Evolutionary conservation across 768 basidiomycete genomes (phyloP), one percentile per base, ranked within the genome.

Genomic region (Ephemerocybe angulata): DNA sequence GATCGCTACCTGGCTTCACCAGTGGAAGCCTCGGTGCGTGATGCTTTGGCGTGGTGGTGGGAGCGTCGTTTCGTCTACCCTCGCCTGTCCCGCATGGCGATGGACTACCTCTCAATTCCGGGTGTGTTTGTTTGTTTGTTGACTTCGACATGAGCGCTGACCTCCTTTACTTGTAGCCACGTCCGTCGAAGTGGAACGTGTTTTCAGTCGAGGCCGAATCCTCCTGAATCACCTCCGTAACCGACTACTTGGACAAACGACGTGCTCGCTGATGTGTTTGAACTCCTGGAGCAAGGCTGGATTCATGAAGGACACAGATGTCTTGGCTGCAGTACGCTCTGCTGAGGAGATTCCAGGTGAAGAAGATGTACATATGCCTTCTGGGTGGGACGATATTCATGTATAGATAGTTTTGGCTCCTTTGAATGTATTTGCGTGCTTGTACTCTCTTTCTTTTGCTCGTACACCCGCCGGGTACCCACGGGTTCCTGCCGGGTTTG

Each of bases 31-130:
- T 7, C 56, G 28, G 60, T 65, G 17, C 47, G 25, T 1, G 57
- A 73, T 35, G 37, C 60, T 1, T 52, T 74, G 41, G 12, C 12
- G 12, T 74, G 70, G 72, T 74, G 73, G 72, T 17, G 27, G 10
- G 56, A 66, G 5, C 41, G 51, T 4, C 51, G 54, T 22, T 3
- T 49, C 2, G 53, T 57, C 1, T 74, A 62, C 56, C 72, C 70
- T 3, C 41, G 49, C 4, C 66, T 74, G 0, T 68, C 65, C 0
- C 55, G 63, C 0, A 72, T 75, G 72, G 73, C 67, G 6, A 43
- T 69, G 0, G 67, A 74, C 41, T 72, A 73, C 33, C 59, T 70
- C 1, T 57, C 53, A 11, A 67, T 72, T 33, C 70, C 66, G 3
- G 65, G 68, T 70, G 52, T n/a, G 60, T 67, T 25, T 55, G 58